Base-by-base conservation (phyloP, 2,329 filamentous ascomycete species). In the Diaporthe capsici region DNA sequence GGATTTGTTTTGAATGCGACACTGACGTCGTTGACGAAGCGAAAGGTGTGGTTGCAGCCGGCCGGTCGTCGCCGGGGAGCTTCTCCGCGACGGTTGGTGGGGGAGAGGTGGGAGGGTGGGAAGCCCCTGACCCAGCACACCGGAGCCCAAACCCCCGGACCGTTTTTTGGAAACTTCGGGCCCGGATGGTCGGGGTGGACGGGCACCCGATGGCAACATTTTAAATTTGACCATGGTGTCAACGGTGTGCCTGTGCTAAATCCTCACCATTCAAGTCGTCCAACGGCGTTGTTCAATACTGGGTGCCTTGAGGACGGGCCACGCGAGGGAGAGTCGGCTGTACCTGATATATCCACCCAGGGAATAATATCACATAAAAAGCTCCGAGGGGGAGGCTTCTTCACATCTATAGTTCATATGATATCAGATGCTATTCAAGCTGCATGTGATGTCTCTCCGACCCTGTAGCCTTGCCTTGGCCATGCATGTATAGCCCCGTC, bases 31-130 rank as follows among this genome's bases (percentile, higher is more conserved):
- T 8, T n/a, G 58, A 65, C 42, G 31, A 28, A 4, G 22, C 17
- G 7, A 49, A 47, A 42, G 55, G 71, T 73, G 71, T 73, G 71
- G 71, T 55, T 73, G 58, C 58, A 55, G 44, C 55, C 55, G 71
- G 58, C n/a, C 65, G 31, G 65, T 42, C 34, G 58, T 53, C 47
- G 34, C 39, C 53, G 53, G 53, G 53, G 39, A 47, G 25, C 25
- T 25, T 34, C 28, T n/a, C 53, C 68, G 68, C 28, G 53, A 5
- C 47, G 31, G 31, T 68, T 51, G 63, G 65, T 68, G 65, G 31
- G 63, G 63, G 65, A 13, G 34, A 22, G 49, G 65, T n/a, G 47
- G 12, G 13, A 53, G 34, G 65, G 65, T 42, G 49, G 65, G 68
- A 71, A 22, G 39, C 51, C 34, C 68, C 68, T 39, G 58, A 55